These are phyloP conservation scores for Abrus pulchellus DNA, from an alignment of 306 rosid species.

Conservation along the genomic window DNA sequence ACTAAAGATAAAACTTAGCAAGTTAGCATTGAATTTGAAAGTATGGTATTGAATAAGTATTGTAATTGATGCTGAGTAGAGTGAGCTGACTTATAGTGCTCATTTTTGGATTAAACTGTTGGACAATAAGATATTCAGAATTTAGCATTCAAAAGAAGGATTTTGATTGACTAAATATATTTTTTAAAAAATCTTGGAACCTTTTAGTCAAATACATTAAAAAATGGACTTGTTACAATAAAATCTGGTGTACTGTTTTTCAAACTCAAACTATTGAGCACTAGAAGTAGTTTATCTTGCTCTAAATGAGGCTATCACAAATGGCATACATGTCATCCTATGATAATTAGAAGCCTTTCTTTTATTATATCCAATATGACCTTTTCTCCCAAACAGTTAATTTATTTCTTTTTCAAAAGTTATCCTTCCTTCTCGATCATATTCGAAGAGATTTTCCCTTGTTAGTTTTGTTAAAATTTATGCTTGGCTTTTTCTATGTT, in stretches of 20 bases:
- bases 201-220: neutral
- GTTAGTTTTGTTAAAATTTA: slow-evolving; percentile 7
- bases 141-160: slow-evolving; percentile 16
- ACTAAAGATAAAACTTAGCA: slow-evolving; percentile 7
- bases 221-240: neutral
- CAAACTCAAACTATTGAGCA: slow-evolving; percentile 17
- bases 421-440: neutral
- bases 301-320: slow-evolving; percentile 8
- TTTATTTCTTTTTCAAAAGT: neutral
- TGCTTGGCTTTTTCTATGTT: slow-evolving; percentile 32
- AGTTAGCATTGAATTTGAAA: slow-evolving; percentile 17
- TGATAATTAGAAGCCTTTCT: slow-evolving; percentile 16
- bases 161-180: neutral
- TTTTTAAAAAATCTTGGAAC: neutral
- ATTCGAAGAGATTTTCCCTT: slow-evolving; percentile 1
- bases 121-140: slow-evolving; percentile 15
- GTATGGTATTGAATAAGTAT: slow-evolving; percentile 6
- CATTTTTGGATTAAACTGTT: slow-evolving; percentile 23
- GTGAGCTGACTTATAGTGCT: slow-evolving; percentile 28
- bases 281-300: neutral
- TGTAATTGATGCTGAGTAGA: slow-evolving; percentile 29
- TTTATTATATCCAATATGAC: neutral
- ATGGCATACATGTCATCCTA: neutral
- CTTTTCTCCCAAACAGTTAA: neutral
- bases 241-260: neutral